Percentiles rank a stretch among this genome's conserved stretches.
phyloP scores from a whole-genome alignment of 352 stramenopile genomes.

The Phytopythium delawarense region DNA sequence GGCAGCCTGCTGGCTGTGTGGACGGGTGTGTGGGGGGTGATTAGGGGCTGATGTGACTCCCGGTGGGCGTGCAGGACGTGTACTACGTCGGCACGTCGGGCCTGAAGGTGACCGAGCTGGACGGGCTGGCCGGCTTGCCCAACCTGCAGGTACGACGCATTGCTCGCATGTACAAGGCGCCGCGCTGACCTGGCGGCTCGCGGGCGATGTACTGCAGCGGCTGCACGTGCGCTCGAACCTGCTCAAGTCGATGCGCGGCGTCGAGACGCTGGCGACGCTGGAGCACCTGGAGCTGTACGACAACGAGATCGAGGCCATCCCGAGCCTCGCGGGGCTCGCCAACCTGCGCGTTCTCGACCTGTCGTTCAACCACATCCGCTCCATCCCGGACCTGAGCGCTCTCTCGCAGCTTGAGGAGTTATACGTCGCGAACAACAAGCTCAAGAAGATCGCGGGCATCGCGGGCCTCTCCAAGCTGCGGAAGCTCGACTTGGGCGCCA shows the following conservation, averaged over 20 bases:
- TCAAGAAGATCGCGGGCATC: conserved; percentile 94
- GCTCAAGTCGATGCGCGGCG: conserved; percentile 72
- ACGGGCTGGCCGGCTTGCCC: conserved; percentile 48
- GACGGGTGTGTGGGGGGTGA: neutral
- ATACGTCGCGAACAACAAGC: conserved; percentile 98
- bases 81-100: conserved; percentile 81
- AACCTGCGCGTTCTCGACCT: conserved; percentile 91
- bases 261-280: conserved; percentile 62
- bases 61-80: conserved; percentile 37
- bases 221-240: conserved; percentile 83
- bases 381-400: conserved; percentile 77
- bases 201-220: conserved; percentile 12
- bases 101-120: conserved; percentile 69
- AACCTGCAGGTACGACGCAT: conserved; percentile 31
- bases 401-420: conserved; percentile 88
- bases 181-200: neutral
- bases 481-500: conserved; percentile 97
- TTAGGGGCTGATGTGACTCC: neutral
- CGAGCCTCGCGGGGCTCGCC: conserved; percentile 48
- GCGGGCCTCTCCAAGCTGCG: conserved; percentile 75
- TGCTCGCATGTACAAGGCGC: neutral
- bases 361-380: conserved; percentile 96
- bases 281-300: conserved; percentile 97
- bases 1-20: neutral
- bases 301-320: conserved; percentile 93